A percentile compares a stretch with the other conserved stretches of the same genome.
Conservation (phyloP, 805 yeast species). For the Starmera amethionina region DNA sequence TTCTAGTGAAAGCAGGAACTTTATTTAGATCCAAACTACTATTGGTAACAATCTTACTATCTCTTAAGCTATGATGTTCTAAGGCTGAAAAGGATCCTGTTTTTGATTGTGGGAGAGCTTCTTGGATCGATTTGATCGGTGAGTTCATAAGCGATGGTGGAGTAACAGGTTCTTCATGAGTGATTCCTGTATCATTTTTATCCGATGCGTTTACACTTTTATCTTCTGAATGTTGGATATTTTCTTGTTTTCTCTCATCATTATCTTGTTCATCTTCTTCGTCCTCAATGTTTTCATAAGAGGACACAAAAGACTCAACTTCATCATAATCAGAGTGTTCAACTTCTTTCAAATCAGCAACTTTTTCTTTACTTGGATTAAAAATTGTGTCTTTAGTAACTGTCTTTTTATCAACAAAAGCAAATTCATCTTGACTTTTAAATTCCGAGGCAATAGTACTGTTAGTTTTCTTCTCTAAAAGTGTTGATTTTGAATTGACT, state of each 20-base stretch:
- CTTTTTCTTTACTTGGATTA: not conserved
- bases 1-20: conserved; percentile 14
- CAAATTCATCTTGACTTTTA: too few relatives aligned
- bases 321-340: conserved; percentile 15
- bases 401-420: too few relatives aligned
- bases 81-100: not conserved
- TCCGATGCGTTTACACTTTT: conserved; percentile 5
- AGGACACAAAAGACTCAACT: conserved; percentile 18
- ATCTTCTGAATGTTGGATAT: conserved; percentile 2
- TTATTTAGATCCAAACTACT: conserved; percentile 9
- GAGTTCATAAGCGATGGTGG: conserved; percentile 14
- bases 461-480: not conserved
- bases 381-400: too few relatives aligned
- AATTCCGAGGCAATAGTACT: too few relatives aligned
- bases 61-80: not conserved
- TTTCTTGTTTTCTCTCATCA: conserved; percentile 6
- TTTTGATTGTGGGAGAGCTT: conserved; percentile 1
- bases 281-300: conserved; percentile 14
- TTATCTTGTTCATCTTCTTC: conserved; percentile 4
- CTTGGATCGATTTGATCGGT: conserved; percentile 16
- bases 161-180: conserved; percentile 13
- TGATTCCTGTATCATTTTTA: not conserved
- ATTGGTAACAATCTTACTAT: not conserved
- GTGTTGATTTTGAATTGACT: not conserved
- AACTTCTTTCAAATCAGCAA: not conserved